Base-by-base conservation (phyloP, 257 asterid genomes). In the Marsdenia floribunda region DNA sequence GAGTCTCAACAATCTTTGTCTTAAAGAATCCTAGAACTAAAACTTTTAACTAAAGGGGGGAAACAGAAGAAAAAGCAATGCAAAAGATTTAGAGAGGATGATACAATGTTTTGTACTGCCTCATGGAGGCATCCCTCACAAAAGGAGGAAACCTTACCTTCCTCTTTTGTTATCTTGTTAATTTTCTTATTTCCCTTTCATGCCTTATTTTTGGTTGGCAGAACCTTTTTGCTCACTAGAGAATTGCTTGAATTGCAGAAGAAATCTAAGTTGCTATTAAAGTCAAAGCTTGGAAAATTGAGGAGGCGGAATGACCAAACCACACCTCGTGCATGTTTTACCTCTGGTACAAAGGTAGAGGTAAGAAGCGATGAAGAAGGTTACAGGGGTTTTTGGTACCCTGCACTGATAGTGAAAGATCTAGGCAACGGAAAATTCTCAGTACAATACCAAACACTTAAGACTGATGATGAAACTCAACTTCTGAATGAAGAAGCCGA, bases 361-460 rank as follows among this genome's bases (percentile, higher is more conserved):
- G 83, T 87, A 42, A 86, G 66, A 81, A 81, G 87, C 19, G 87
- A 80, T 55, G 86, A 80, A 63, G 80, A 77, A 71, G 85, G 80
- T 75, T 82, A 81, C 77, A 67, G 22, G 76, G 88, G 81, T 52
- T 82, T 82, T 50, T 89, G 95, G 91, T 86, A 78, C 60, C 88
- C 89, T n/a, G 90, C 89, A 63, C 46, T 44, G 44, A 80, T 89
- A 68, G 55, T 80, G 37, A 66, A 75, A 57, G 60, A 75, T 37
- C 19, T 77, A 14, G 85, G 81, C 52, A 61, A 77, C 72, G 68
- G 81, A 44, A 87, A 78, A 75, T 86, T 84, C 77, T 37, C 84
- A 79, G 81, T 89, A 22, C 82, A 78, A 68, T 89, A 84, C 81
- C 82, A 75, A 68, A 85, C 90, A 38, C 79, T 87, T 72, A 76